Evolutionary conservation across 164 flowering plant genomes (phyloP).

Genomic region (Taxillus chinensis): DNA sequence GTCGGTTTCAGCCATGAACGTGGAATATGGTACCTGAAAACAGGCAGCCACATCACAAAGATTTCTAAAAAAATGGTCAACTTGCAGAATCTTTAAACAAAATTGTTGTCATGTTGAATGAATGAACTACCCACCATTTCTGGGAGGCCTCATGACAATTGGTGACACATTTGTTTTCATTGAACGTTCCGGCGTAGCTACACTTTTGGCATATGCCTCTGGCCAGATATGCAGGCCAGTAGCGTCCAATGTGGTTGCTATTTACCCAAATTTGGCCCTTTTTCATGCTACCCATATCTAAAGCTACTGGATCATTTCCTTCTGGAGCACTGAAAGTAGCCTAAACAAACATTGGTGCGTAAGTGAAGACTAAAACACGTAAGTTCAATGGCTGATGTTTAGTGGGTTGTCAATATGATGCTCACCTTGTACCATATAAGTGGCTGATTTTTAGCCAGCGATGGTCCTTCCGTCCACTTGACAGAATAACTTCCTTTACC

Average conservation of each 20-base stretch:
- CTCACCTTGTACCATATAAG: constrained; percentile 91
- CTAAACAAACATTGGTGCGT: constrained; percentile 18
- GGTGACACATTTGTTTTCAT: constrained; percentile 44
- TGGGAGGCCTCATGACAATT: constrained; percentile 66
- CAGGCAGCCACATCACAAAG: neutral
- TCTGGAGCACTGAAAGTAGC: constrained; percentile 52
- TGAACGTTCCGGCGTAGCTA: constrained; percentile 46
- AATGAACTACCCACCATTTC: constrained; percentile 41
- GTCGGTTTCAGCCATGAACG: constrained; percentile 54
- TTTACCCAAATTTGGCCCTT: constrained; percentile 90
- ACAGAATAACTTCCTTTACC: constrained; percentile 65
- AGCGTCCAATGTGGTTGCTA: constrained; percentile 67
- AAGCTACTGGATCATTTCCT: constrained; percentile 64
- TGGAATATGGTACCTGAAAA: constrained; percentile 71
- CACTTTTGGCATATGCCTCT: constrained; percentile 53
- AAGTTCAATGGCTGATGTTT: neutral
- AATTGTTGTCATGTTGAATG: neutral
- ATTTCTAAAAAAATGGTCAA: neutral
- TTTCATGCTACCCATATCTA: constrained; percentile 78
- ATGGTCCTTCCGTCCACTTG: constrained; percentile 63
- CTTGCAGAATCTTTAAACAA: neutral
- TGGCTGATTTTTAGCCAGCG: constrained; percentile 45
- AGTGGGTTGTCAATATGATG: constrained; percentile 1
- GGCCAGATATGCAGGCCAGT: constrained; percentile 75
- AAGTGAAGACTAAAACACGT: neutral